phyloP scores from a whole-genome alignment of 192 early-diverging fungal genomes.

The Mortierella antarctica region DNA sequence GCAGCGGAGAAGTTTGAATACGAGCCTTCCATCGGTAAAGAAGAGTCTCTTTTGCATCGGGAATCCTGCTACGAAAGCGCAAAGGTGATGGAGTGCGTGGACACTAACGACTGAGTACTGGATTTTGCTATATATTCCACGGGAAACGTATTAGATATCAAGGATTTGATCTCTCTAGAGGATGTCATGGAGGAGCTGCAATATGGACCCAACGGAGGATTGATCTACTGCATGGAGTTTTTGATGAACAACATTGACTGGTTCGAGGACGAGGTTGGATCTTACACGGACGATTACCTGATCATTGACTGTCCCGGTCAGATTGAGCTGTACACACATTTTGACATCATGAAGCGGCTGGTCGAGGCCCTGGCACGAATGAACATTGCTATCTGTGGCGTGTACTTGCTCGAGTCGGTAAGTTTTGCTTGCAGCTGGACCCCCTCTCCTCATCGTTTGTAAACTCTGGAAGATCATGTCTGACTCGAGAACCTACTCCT shows the following conservation, averaged over 20 bases:
- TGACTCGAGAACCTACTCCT: too few species aligned
- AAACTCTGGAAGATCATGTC: not conserved
- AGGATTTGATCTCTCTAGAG: slow-evolving; percentile 95
- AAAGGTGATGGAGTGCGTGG: too few species aligned
- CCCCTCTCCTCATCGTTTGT: not conserved
- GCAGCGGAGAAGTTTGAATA: slow-evolving; percentile 98
- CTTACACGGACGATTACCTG: slow-evolving; percentile 95
- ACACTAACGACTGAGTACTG: too few species aligned
- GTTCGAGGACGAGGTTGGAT: slow-evolving; percentile 92
- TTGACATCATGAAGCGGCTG: slow-evolving; percentile 91
- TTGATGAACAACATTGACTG: slow-evolving; percentile 96
- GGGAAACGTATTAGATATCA: slow-evolving; percentile 72
- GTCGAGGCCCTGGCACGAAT: slow-evolving; percentile 73
- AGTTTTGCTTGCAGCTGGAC: not conserved
- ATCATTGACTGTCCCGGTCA: slow-evolving; percentile 98
- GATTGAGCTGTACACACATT: slow-evolving; percentile 99
- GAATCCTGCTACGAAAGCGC: not conserved
- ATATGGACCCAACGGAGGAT: slow-evolving; percentile 97
- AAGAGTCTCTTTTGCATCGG: not conserved
- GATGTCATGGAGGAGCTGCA: slow-evolving; percentile 98
- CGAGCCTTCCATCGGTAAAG: slow-evolving; percentile 81
- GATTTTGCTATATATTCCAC: not conserved
- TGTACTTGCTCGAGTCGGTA: slow-evolving; percentile 89
- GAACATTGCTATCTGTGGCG: slow-evolving; percentile 90
- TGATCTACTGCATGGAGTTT: slow-evolving; percentile 98